A percentile compares a stretch with the other conserved stretches of the same genome.
Evolutionary conservation across 2,329 filamentous ascomycete species (phyloP).

Genomic region (Arthrinium phaeospermum): DNA sequence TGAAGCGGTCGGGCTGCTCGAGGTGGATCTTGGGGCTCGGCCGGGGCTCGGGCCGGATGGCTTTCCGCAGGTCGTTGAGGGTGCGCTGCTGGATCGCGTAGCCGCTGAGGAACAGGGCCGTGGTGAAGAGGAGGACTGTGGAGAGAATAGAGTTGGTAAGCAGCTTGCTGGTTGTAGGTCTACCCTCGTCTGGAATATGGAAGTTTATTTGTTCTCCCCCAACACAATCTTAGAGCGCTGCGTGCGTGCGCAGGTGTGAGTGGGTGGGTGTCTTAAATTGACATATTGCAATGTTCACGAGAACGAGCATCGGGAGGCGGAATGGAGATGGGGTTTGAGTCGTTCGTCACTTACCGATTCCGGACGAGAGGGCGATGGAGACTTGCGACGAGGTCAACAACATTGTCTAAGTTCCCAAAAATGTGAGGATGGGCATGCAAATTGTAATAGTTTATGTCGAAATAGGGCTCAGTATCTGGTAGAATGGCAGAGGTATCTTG

Average conservation of each 20-base stretch:
- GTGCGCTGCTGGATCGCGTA: conserved; percentile 89
- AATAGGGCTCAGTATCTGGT: background rate
- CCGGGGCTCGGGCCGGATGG: conserved; percentile 62
- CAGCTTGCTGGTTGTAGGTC: conserved; percentile 21
- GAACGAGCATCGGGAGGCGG: background rate
- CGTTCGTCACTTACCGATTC: conserved; percentile 57
- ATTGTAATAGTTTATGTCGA: background rate
- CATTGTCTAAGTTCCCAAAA: conserved; percentile 39
- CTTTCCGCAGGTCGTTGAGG: conserved; percentile 75
- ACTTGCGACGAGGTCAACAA: conserved; percentile 74
- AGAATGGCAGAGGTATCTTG: background rate
- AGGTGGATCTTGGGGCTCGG: conserved; percentile 56
- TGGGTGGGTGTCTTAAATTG: conserved; percentile 18
- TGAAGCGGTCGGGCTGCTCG: conserved; percentile 54
- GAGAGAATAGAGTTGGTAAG: background rate
- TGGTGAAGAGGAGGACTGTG: conserved; percentile 76
- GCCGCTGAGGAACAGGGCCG: conserved; percentile 84
- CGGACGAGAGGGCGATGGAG: conserved; percentile 68
- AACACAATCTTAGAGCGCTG: background rate
- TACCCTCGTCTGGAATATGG: background rate
- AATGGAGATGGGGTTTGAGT: conserved; percentile 31
- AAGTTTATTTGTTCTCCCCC: background rate
- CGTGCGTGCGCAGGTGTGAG: background rate
- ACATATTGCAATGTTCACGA: background rate
- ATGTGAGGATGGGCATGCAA: background rate